phyloP scores from a whole-genome alignment of 768 basidiomycete species.

The Saitozyma sp. region DNA sequence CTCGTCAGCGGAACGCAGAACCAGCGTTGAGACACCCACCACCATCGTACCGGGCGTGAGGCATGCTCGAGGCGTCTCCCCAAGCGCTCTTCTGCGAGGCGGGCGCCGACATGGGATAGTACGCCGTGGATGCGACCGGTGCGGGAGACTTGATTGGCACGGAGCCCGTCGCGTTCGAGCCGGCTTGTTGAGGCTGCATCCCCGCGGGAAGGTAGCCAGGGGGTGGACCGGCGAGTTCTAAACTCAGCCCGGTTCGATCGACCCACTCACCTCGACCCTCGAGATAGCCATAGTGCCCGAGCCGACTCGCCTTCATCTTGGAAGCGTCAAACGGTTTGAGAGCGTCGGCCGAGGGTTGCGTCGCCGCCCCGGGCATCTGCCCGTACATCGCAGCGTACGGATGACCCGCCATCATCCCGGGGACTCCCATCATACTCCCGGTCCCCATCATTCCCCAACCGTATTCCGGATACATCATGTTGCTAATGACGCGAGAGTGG shows the following conservation, averaged over 20 bases:
- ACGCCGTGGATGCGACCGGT: constrained; percentile 9
- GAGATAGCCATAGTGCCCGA: constrained; percentile 48
- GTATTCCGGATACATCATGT: background rate
- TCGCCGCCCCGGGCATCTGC: background rate
- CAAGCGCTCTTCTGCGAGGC: constrained; percentile 10
- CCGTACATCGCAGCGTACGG: no score
- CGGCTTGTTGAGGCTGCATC: constrained; percentile 19
- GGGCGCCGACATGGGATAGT: constrained; percentile 9
- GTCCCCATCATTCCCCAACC: background rate
- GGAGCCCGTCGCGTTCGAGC: background rate
- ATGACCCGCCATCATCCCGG: no score
- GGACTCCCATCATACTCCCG: background rate
- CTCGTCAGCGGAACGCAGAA: background rate
- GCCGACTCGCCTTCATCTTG: constrained; percentile 38
- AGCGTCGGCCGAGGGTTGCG: background rate
- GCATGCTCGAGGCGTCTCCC: constrained; percentile 20
- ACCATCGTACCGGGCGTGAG: constrained; percentile 43
- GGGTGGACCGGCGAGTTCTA: constrained; percentile 48
- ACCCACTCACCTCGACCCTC: constrained; percentile 43
- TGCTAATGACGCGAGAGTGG: background rate
- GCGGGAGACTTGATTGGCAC: constrained; percentile 1
- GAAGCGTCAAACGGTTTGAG: constrained; percentile 35
- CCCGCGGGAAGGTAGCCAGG: constrained; percentile 42
- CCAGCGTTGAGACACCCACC: constrained; percentile 21
- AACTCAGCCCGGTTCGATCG: constrained; percentile 2